Evolutionary conservation across 2,329 filamentous ascomycete species (phyloP).

Genomic region (Ramularia collo-cygni): DNA sequence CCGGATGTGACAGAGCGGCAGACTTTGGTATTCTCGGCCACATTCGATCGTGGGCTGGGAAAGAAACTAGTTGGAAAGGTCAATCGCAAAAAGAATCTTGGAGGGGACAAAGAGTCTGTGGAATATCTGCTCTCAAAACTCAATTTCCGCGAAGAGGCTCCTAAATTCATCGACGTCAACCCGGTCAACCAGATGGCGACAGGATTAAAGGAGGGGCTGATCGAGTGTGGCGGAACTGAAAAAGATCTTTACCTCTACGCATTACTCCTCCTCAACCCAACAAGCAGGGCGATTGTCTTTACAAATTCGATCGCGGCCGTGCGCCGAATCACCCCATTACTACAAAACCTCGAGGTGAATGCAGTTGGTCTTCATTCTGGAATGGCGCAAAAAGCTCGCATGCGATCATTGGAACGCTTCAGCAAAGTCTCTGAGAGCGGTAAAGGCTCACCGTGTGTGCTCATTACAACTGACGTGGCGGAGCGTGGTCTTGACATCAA

Average conservation of each 20-base stretch:
- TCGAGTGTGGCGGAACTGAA: constrained; percentile 88
- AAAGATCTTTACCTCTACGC: constrained; percentile 96
- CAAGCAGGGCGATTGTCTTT: constrained; percentile 78
- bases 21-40: constrained; percentile 93
- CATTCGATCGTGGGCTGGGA: constrained; percentile 85
- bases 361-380: constrained; percentile 79
- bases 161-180: constrained; percentile 88
- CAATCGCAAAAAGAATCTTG: constrained; percentile 53
- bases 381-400: constrained; percentile 91
- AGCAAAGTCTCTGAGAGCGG: constrained; percentile 45
- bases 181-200: constrained; percentile 83
- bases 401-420: constrained; percentile 90
- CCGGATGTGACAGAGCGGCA: constrained; percentile 49
- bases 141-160: constrained; percentile 75
- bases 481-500: constrained; percentile 91
- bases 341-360: constrained; percentile 73
- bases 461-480: constrained; percentile 89
- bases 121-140: constrained; percentile 87
- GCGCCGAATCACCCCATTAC: constrained; percentile 73
- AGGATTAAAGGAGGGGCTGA: constrained; percentile 76
- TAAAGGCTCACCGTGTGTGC: constrained; percentile 48
- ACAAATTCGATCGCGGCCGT: constrained; percentile 94
- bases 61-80: constrained; percentile 80
- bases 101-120: constrained; percentile 58
- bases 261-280: constrained; percentile 73